Base-by-base conservation (phyloP, 75 land plant genomes). In the Larix kaempferi region DNA sequence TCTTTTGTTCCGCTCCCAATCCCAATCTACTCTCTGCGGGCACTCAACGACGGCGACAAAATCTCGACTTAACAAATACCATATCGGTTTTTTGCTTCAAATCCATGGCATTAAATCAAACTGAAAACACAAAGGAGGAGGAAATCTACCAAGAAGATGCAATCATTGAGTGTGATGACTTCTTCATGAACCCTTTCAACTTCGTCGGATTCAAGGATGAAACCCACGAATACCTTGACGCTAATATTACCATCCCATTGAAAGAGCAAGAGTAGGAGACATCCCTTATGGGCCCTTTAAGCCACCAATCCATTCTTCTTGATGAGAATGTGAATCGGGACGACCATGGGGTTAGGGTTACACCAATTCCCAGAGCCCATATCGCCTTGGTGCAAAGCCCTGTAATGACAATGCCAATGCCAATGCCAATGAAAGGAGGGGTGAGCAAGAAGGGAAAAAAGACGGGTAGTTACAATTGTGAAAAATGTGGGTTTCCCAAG, bases 391-490 rank as follows among this genome's bases (percentile, higher is more conserved):
- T 35, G 13, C 41, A 19, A 10, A 44, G 52, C 52, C 29, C 77
- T 75, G 58, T n/a, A n/a, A n/a, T n/a, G n/a, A n/a, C 67, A 52
- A 56, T 2, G 19, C 21, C 74, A 22, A 17, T 25, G 27, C 23
- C 64, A 52, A 11, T 58, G 25, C 61, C 25, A 63, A 64, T 79
- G n/a, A 21, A 41, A 1, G 27, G 58, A 5, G 12, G 57, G 41
- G 35, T 57, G 56, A 13, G 23, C 74, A 79, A 61, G 62, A 78
- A 72, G 29, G 84, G 81, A 37, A 91, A 83, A 66, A 84, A 77
- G 75, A 89, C 91, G 10, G 93, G 93, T 1, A 87, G 77, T 73
- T 91, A 91, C 80, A 91, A 87, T 88, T 91, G 93, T 69, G 91
- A 91, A 65, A 84, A 89, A 22, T 91, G 93, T 57, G 93, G 93